Base-by-base conservation (phyloP, 805 yeast species). In the Isabelozyma rhagii region DNA sequence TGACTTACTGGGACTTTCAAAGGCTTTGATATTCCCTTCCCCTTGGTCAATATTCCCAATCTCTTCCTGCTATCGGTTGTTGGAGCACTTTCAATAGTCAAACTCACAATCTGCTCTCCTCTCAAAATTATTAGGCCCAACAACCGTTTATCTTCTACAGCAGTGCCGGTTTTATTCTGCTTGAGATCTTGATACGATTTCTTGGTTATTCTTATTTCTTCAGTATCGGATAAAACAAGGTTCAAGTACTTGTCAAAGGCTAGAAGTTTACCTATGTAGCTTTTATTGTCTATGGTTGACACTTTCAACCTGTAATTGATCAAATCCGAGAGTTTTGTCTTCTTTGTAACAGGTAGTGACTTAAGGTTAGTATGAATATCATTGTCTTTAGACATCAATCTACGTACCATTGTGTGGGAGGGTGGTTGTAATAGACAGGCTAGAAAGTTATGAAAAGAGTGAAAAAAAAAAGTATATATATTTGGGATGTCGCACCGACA, bases 161-260 rank as follows among this genome's bases (percentile, higher is more conserved):
- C 63, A 15, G 59, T 52, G 10, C 78, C 67, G 49, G 62, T 56
- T 5, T 62, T 55, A n/a, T 51, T 51, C 52, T 59, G 68, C 53
- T 63, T 69, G 57, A 74, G 64, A 53, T 63, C 71, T 18, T 54
- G 62, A 53, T 52, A 63, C 46, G 88, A 78, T 53, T 83, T 83
- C 57, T 83, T 84, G 4, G 96, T 83, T 9, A 84, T 68, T 55
- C 97, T 77, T 59, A 83, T 83, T 63, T 93, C 99, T 59, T 89
- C 91, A 41, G 94, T 81, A 55, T 92, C 94, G 10, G 87, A 79
- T 31, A 93, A 71, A 11, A 94, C 96, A 14, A 93, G 63, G 66
- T 93, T 93, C 85, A 92, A 84, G 63, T 86, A 87, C 62, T 85
- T 85, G 66, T 94, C 99, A 65, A 89, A 93, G 7, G 98, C 91